Conservation (phyloP, 1,284 basidiomycete genomes). For the Heliocybe sulcata region DNA sequence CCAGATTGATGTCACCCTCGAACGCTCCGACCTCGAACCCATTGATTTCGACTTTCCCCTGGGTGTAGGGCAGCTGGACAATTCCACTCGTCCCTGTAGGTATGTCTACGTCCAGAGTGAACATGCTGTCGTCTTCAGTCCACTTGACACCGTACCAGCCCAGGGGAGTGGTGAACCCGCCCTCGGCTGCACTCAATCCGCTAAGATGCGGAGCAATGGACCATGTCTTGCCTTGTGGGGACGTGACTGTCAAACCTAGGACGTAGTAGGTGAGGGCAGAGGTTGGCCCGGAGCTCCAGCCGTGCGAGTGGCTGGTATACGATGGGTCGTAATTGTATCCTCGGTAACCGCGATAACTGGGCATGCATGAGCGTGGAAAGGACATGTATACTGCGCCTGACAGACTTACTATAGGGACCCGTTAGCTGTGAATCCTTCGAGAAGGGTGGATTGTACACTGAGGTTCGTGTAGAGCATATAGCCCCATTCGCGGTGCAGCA, state of each 20-base stretch:
- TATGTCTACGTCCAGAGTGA: constrained; percentile 21
- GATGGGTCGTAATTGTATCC: constrained; percentile 42
- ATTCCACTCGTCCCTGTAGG: constrained; percentile 26
- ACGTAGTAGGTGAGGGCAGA: constrained; percentile 34
- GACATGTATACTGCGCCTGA: not conserved
- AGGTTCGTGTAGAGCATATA: constrained; percentile 47
- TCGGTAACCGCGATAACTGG: constrained; percentile 33
- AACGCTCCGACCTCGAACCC: constrained; percentile 6
- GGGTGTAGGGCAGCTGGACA: constrained; percentile 23
- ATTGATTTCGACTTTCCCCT: constrained; percentile 23
- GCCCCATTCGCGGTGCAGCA: constrained; percentile 42
- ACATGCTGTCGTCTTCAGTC: constrained; percentile 13
- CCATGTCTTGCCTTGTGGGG: constrained; percentile 31
- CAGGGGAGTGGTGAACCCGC: constrained; percentile 33
- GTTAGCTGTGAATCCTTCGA: constrained; percentile 45
- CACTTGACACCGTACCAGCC: constrained; percentile 34
- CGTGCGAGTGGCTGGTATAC: constrained; percentile 37
- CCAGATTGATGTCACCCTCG: not conserved
- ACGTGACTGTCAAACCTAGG: constrained; percentile 32
- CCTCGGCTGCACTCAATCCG: constrained; percentile 29
- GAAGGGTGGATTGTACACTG: constrained; percentile 41
- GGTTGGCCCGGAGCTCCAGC: constrained; percentile 27
- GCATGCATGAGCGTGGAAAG: not conserved
- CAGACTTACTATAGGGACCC: constrained; percentile 36
- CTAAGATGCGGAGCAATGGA: constrained; percentile 32